phyloP scores from a whole-genome alignment of 306 rosid species.

The Corylus avellana region DNA sequence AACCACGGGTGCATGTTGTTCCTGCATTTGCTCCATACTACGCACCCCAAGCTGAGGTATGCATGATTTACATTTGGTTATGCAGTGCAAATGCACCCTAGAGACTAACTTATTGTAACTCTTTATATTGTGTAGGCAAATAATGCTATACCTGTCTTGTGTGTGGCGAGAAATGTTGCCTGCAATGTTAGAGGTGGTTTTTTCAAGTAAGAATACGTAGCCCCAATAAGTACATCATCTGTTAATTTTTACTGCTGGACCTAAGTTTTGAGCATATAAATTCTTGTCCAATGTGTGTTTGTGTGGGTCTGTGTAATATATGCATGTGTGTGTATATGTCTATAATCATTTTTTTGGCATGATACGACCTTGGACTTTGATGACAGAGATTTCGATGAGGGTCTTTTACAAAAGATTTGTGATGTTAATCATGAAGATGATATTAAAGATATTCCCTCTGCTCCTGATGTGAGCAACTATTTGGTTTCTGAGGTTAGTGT shows the following conservation, averaged over 20 bases:
- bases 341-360: constrained; percentile 30
- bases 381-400: constrained; percentile 90
- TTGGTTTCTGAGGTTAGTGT: constrained; percentile 87
- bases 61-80: constrained; percentile 20
- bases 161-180: constrained; percentile 97
- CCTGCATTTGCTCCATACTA: constrained; percentile 99
- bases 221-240: not conserved
- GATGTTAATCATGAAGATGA: constrained; percentile 82
- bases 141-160: constrained; percentile 82
- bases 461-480: constrained; percentile 95
- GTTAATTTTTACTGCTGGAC: constrained; percentile 2
- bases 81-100: constrained; percentile 25
- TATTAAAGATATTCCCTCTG: constrained; percentile 59
- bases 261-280: constrained; percentile 29
- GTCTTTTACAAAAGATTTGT: constrained; percentile 76
- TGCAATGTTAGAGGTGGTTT: constrained; percentile 98
- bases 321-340: not conserved
- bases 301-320: no score
- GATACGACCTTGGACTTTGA: constrained; percentile 28
- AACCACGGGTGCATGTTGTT: constrained; percentile 96
- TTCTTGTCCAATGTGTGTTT: constrained; percentile 13
- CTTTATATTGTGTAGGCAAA: constrained; percentile 60
- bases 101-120: constrained; percentile 31
- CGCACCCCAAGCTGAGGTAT: constrained; percentile 98
- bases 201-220: constrained; percentile 69